Evolutionary conservation across 1,139 yeast species (phyloP), one percentile per base, ranked within the genome.

Genomic region (Candida sanyaensis): DNA sequence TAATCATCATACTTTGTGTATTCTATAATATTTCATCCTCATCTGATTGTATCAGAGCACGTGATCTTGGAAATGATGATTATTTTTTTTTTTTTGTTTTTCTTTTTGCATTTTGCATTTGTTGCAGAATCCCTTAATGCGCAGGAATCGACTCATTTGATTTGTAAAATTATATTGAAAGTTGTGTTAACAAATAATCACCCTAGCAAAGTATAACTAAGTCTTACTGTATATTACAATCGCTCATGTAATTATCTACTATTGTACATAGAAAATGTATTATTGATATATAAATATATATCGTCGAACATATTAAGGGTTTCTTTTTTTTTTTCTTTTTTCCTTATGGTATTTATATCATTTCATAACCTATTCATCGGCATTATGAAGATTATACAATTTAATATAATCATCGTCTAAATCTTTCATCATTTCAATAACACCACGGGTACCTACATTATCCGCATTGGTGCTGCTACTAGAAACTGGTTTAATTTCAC

Each of bases 361-460:
- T 30, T 30, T 26, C 28, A 26, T 26, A 8, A 11, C 21, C 47
- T 61, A 72, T 51, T 72, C 73, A 55, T 75, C 79, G 36, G 73
- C 59, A 27, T 78, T 79, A 45, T 60, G 66, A 29, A 73, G 60
- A 17, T 73, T 61, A 55, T 83, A 83, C 42, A 66, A 66, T 55
- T 75, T 75, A 57, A 84, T 69, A 52, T 78, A 80, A 38, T 66
- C 65, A 58, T 82, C 75, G 30, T 51, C 51, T 40, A 78, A 63
- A 49, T 80, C 82, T 31, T 75, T 77, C 77, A 86, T 73, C 69
- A 86, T 70, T 31, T 79, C 84, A 31, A 72, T 78, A 37, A 84
- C 81, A 6, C 91, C 88, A 52, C 80, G 80, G 43, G 74, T 78
- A 37, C 60, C 59, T 28, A 54, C 41, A 33, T 52, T 49, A n/a